Evolutionary conservation across 2,329 filamentous ascomycete species (phyloP).

Genomic region (Blastomyces parvus): DNA sequence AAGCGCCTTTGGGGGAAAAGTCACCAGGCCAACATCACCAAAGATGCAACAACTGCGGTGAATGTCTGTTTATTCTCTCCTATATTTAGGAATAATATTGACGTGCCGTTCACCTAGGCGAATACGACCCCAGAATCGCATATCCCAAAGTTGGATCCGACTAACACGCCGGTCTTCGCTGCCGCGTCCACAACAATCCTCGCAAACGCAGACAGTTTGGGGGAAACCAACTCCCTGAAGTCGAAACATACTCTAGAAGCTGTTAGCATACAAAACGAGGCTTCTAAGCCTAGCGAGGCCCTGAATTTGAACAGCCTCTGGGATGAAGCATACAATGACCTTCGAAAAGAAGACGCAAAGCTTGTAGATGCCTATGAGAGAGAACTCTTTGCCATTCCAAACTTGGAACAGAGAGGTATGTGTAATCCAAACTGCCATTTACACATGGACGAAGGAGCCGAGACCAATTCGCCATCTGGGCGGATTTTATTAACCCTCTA

Average conservation of each 20-base stretch:
- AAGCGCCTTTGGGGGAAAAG: neutral
- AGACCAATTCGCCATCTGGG: neutral
- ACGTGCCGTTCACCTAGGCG: neutral
- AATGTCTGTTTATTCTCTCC: neutral
- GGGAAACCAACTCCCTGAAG: neutral
- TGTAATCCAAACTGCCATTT: neutral
- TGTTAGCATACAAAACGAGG: neutral
- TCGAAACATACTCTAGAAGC: neutral
- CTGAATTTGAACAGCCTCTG: slow-evolving; percentile 1
- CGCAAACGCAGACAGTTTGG: neutral
- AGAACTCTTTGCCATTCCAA: neutral
- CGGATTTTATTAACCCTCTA: neutral
- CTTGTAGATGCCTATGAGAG: slow-evolving; percentile 5
- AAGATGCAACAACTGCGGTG: neutral
- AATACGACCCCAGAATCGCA: neutral
- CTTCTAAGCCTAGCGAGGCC: neutral
- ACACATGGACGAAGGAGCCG: neutral
- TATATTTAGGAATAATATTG: neutral
- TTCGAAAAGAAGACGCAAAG: slow-evolving; percentile 3
- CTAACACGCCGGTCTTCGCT: neutral
- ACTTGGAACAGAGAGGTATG: neutral
- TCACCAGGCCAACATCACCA: neutral
- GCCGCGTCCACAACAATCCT: neutral
- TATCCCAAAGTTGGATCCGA: neutral
- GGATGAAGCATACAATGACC: slow-evolving; percentile 3